Conservation (phyloP, 2,329 filamentous ascomycete species). For the Chaetomiaceae sp. region DNA sequence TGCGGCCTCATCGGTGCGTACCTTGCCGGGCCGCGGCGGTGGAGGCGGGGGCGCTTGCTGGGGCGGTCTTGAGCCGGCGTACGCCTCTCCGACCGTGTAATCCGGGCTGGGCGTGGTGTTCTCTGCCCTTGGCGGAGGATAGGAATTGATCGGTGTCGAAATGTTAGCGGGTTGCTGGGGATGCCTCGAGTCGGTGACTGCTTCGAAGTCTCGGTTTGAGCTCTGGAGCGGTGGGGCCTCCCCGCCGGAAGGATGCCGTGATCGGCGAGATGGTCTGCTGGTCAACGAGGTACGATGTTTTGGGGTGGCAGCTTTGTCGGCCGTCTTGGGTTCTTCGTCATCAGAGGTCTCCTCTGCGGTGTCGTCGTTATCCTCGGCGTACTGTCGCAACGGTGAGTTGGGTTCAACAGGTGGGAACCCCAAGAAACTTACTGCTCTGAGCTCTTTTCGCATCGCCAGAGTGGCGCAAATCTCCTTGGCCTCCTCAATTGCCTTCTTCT, state of each 20-base stretch:
- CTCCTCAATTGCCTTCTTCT: slow-evolving; percentile 48
- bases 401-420: not conserved
- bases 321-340: slow-evolving; percentile 23
- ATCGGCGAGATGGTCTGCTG: slow-evolving; percentile 1
- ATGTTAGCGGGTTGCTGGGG: not conserved
- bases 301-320: slow-evolving; percentile 6
- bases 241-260: slow-evolving; percentile 4
- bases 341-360: slow-evolving; percentile 28
- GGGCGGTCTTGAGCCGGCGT: slow-evolving; percentile 17
- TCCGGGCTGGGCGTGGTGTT: not conserved
- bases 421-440: slow-evolving; percentile 31
- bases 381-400: slow-evolving; percentile 20
- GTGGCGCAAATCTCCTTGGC: slow-evolving; percentile 45
- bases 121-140: not conserved
- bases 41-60: slow-evolving; percentile 28
- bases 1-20: slow-evolving; percentile 24
- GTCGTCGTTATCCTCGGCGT: slow-evolving; percentile 27
- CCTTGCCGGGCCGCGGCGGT: slow-evolving; percentile 33
- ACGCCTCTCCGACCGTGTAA: slow-evolving; percentile 4
- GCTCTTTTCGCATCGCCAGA: slow-evolving; percentile 49
- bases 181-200: not conserved
- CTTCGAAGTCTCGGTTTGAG: not conserved
- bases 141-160: not conserved
- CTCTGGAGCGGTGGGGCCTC: slow-evolving; percentile 3
- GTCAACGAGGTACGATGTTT: slow-evolving; percentile 2